phyloP scores from a whole-genome alignment of 2,329 filamentous ascomycete species.

The Chaetothyriales sp. region DNA sequence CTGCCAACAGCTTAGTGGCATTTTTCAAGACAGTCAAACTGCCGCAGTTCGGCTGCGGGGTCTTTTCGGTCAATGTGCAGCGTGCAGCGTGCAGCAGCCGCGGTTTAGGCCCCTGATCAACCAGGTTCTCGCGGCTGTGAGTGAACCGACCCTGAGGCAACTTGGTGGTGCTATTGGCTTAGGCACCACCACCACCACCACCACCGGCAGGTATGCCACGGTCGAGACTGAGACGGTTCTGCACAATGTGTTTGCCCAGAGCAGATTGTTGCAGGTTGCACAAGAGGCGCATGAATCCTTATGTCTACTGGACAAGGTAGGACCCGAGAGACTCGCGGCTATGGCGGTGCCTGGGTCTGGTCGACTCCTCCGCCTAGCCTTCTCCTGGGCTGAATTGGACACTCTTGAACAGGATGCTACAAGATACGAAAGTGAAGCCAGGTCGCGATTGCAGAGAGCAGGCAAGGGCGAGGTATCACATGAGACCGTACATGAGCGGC shows the following conservation, averaged over 20 bases:
- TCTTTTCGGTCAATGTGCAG: not conserved
- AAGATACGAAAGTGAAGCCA: not conserved
- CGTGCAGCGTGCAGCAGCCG: not conserved
- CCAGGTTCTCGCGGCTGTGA: not conserved
- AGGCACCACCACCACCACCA: not conserved
- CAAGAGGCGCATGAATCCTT: not conserved
- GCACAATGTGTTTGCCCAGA: not conserved
- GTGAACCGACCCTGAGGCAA: not conserved
- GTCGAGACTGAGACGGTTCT: not conserved
- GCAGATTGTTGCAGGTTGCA: not conserved
- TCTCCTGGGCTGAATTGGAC: not conserved
- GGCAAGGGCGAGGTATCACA: not conserved
- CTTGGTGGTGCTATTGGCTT: not conserved
- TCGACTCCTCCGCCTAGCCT: not conserved
- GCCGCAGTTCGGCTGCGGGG: not conserved
- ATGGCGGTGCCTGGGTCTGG: not conserved
- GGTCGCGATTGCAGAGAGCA: not conserved
- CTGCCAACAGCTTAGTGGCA: not conserved
- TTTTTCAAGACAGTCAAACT: not conserved
- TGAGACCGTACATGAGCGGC: constrained; percentile 3
- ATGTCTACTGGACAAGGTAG: not conserved
- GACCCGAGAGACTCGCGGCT: not conserved
- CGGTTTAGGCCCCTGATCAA: not conserved
- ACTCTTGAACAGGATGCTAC: not conserved
- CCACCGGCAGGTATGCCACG: not conserved